Percentiles rank a stretch among this genome's conserved stretches.
Conservation (phyloP, 148 eudicot species). For the Heliamphora exappendiculata region DNA sequence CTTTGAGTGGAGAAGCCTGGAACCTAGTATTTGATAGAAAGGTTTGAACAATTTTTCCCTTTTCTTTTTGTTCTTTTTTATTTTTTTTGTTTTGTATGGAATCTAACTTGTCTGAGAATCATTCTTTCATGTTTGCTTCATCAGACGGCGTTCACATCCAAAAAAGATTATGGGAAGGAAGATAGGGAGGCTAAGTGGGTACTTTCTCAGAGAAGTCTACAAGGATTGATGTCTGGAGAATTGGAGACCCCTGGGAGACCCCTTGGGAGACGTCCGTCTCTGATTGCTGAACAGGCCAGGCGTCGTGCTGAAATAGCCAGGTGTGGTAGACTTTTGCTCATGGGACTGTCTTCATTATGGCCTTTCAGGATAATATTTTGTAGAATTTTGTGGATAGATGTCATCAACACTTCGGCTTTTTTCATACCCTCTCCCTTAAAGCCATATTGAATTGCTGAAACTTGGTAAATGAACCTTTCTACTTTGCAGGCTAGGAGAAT, state of each 20-base stretch:
- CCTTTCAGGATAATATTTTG: not conserved
- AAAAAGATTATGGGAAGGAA: constrained; percentile 56
- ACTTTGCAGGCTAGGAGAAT: constrained; percentile 44
- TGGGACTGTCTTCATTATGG: not conserved
- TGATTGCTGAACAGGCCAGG: constrained; percentile 60
- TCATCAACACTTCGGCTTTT: not conserved
- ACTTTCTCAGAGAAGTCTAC: constrained; percentile 49
- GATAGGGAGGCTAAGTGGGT: constrained; percentile 58
- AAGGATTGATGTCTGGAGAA: constrained; percentile 36
- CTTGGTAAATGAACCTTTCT: not conserved
- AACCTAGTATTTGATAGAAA: constrained; percentile 93
- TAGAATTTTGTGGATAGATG: not conserved
- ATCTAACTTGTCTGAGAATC: not conserved
- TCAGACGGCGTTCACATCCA: constrained; percentile 63
- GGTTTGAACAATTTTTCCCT: constrained; percentile 35
- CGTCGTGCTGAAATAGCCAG: constrained; percentile 80
- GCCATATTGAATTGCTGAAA: not conserved
- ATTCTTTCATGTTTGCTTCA: not conserved
- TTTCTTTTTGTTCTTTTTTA: not conserved
- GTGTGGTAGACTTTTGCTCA: constrained; percentile 13
- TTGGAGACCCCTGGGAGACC: constrained; percentile 22
- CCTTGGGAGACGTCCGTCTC: constrained; percentile 23
- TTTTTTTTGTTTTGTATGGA: not conserved
- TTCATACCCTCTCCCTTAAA: too few species aligned
- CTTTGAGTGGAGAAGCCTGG: constrained; percentile 93